A percentile compares a stretch with the other conserved stretches of the same genome.
These are phyloP conservation scores for Micractinium conductrix DNA, from an alignment of 139 green algal genomes.

Conservation along the genomic window DNA sequence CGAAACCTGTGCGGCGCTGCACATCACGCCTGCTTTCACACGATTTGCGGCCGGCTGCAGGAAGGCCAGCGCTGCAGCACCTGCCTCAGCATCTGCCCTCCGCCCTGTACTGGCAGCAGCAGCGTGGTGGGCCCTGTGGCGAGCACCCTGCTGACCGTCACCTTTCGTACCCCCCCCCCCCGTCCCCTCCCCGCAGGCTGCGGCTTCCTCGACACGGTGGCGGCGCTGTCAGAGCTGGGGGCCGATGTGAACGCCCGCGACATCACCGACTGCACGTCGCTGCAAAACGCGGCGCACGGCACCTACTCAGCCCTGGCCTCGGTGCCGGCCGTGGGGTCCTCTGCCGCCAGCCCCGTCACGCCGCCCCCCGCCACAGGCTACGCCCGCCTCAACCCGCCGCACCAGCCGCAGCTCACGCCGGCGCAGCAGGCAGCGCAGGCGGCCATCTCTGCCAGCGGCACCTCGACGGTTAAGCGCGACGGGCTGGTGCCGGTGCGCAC, in stretches of 20 bases:
- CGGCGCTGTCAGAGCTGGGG: constrained; percentile 55
- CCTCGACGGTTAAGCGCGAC: constrained; percentile 18
- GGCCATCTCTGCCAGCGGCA: constrained; percentile 33
- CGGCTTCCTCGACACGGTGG: constrained; percentile 66
- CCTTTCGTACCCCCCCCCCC: too few relatives aligned
- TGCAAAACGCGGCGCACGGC: constrained; percentile 72
- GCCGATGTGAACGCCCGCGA: constrained; percentile 58
- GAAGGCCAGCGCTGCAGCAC: too few relatives aligned
- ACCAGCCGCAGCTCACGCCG: constrained; percentile 56
- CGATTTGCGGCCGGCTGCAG: too few relatives aligned
- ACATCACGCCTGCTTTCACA: too few relatives aligned
- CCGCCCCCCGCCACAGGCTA: constrained; percentile 38
- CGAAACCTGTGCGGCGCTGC: too few relatives aligned
- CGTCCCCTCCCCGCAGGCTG: constrained; percentile 45
- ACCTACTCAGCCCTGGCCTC: constrained; percentile 69
- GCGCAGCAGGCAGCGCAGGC: constrained; percentile 55
- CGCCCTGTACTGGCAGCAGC: too few relatives aligned
- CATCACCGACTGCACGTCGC: constrained; percentile 63
- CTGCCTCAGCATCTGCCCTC: neutral
- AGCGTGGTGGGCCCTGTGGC: too few relatives aligned
- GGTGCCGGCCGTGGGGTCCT: constrained; percentile 35
- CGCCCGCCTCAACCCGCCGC: constrained; percentile 41
- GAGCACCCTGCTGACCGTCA: too few relatives aligned
- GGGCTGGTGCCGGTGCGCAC: constrained; percentile 66
- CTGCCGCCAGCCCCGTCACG: neutral